A percentile compares a stretch with the other conserved stretches of the same genome.
phyloP scores from a whole-genome alignment of 2,329 filamentous ascomycete genomes.

The Xylariaceae sp. region DNA sequence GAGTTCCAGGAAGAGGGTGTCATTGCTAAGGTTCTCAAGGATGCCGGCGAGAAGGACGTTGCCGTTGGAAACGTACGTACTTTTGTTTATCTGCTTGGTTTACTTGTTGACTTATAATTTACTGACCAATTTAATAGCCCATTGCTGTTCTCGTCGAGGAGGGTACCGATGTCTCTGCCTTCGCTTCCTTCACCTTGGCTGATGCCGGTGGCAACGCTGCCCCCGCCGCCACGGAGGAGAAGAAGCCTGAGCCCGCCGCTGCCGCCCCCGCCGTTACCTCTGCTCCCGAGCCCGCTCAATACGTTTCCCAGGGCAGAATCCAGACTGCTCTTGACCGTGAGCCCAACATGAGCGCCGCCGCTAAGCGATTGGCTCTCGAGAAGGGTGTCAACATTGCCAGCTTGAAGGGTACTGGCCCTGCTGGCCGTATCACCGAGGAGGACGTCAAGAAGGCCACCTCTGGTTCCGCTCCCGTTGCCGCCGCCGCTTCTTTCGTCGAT shows the following conservation, averaged over 20 bases:
- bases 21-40: conserved; percentile 88
- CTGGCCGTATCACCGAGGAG: conserved; percentile 82
- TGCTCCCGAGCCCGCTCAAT: conserved; percentile 56
- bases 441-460: conserved; percentile 85
- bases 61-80: conserved; percentile 84
- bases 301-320: conserved; percentile 69
- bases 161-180: conserved; percentile 77
- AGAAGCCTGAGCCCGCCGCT: conserved; percentile 56
- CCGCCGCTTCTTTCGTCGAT: conserved; percentile 71
- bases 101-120: conserved; percentile 4
- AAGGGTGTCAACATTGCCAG: conserved; percentile 70
- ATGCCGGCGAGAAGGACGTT: conserved; percentile 89
- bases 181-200: conserved; percentile 79
- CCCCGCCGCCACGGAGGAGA: conserved; percentile 60
- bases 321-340: conserved; percentile 80
- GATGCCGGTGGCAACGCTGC: conserved; percentile 83
- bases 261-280: conserved; percentile 54
- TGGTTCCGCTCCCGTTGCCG: conserved; percentile 48
- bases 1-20: conserved; percentile 98
- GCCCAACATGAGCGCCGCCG: conserved; percentile 65
- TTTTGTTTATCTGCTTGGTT: background rate
- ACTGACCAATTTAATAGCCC: conserved; percentile 53
- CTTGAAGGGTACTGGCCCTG: conserved; percentile 82
- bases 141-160: conserved; percentile 95
- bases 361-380: conserved; percentile 78